These are phyloP conservation scores for Zea luxurians DNA, from an alignment of 176 grass and related monocot genomes.

Conservation along the genomic window DNA sequence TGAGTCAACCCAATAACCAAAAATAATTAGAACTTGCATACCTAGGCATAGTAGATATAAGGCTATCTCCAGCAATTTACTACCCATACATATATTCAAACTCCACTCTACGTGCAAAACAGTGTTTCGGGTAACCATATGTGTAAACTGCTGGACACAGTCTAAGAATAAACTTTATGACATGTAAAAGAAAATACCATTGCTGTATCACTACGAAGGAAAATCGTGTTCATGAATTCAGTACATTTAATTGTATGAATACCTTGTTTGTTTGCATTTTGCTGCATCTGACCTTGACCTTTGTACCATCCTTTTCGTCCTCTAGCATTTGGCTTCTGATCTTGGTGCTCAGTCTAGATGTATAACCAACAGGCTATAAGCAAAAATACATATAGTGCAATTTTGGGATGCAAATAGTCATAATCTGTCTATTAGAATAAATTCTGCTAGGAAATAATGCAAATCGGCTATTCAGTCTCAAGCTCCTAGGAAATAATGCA, in stretches of 20 bases:
- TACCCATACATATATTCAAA: no score
- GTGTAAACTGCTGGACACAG: no score
- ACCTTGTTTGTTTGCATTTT: conserved; percentile 57
- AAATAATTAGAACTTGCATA: neutral
- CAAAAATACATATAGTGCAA: conserved; percentile 16
- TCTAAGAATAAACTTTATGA: neutral
- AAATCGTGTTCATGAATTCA: conserved; percentile 3
- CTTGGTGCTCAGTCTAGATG: conserved; percentile 47
- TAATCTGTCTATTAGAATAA: neutral
- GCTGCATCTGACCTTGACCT: conserved; percentile 46
- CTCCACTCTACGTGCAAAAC: no score
- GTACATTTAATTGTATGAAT: neutral
- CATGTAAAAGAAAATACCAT: neutral
- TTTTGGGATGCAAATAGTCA: neutral
- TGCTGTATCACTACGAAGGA: neutral
- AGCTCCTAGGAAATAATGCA: neutral
- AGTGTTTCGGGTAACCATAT: no score
- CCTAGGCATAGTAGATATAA: neutral
- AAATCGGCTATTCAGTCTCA: neutral
- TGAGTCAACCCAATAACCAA: neutral
- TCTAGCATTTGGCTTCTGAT: conserved; percentile 43
- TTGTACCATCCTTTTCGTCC: conserved; percentile 46
- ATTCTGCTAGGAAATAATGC: neutral
- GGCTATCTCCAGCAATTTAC: no score
- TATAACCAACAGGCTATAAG: conserved; percentile 22